Percentiles rank a stretch among this genome's conserved stretches.
phyloP scores from a whole-genome alignment of 1,284 basidiomycete genomes.

The Thecaphora thlaspeos region DNA sequence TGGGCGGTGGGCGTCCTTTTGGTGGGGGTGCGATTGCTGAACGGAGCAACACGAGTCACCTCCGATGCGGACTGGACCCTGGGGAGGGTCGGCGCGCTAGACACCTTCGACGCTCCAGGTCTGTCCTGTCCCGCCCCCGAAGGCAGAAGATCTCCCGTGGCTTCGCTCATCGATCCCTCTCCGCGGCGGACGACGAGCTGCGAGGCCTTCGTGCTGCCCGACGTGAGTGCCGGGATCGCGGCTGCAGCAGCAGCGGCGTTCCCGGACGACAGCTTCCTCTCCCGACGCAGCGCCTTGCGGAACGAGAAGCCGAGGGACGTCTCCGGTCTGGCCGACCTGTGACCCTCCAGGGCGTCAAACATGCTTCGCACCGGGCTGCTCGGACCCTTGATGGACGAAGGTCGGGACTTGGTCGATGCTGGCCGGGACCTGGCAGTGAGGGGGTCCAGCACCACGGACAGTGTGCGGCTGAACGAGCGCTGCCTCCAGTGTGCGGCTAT shows the following conservation, averaged over 20 bases:
- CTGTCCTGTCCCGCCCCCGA: too few relatives aligned
- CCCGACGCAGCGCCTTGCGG: conserved; percentile 19
- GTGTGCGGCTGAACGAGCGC: not conserved
- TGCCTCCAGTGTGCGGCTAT: not conserved
- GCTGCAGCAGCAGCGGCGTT: not conserved
- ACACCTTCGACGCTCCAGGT: too few relatives aligned
- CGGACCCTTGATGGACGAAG: too few relatives aligned
- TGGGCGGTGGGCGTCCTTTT: not conserved
- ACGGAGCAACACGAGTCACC: not conserved
- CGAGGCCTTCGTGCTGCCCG: too few relatives aligned
- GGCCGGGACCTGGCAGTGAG: not conserved
- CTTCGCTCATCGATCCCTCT: too few relatives aligned
- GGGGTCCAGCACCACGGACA: not conserved
- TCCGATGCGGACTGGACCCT: not conserved
- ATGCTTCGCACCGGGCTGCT: too few relatives aligned
- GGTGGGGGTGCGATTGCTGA: not conserved
- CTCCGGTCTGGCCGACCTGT: conserved; percentile 12
- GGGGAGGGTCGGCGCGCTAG: not conserved
- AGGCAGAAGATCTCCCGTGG: too few relatives aligned
- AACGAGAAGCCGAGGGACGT: conserved; percentile 23
- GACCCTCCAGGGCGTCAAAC: too few relatives aligned
- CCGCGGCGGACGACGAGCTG: too few relatives aligned
- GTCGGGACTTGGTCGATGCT: too few relatives aligned
- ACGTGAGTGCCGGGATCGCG: not conserved
- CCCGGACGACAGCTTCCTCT: conserved; percentile 11